Base-by-base conservation (phyloP, 2,329 filamentous ascomycete genomes). In the Beauveria sp. region DNA sequence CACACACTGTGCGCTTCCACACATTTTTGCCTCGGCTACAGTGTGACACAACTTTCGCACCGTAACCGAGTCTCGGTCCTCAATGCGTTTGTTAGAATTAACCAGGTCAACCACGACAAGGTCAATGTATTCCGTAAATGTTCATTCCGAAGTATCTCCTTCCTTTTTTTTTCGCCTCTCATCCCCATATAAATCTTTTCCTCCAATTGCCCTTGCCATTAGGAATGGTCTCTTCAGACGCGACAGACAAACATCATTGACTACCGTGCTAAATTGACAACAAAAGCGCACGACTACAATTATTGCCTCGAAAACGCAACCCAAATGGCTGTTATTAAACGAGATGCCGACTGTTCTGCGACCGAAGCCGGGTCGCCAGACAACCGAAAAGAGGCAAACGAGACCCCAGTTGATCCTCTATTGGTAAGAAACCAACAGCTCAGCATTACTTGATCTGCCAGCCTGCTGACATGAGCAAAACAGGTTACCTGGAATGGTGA, bases 401-500 rank as follows among this genome's bases (percentile, higher is more conserved):
- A 30, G 18, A 8, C 57, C 1, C 22, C 34, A 16, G 38, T 10
- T 22, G 49, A 60, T 42, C 49, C 57, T n/a, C 28, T 60, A 8
- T 10, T 60, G 24, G 57, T 60, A 52, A 22, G 57, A n/a, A 5
- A 28, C 18, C 6, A 2, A 12, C 16, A 20, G 10, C 14, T 8
- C 20, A 22, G 22, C 45, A 45, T 8, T 16, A 3, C n/a, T 12
- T 4, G 14, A 38, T 7, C 6, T 10, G 4, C 16, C 38, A 22
- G 34, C 3, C 20, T 38, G 8, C 49, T 60, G 38, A 60, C 14
- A 5, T 40, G 3, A 26, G 3, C 2, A 10, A 26, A n/a, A 24
- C 30, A 63, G 61, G 59, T 58, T 22, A 62, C 60, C 22, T 89
- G 86, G 73, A 79, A 82, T 30, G 80, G 68, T 0, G 66, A 78